Evolutionary conservation across 768 basidiomycete species (phyloP).

Genomic region (Antrodiella citrinella): DNA sequence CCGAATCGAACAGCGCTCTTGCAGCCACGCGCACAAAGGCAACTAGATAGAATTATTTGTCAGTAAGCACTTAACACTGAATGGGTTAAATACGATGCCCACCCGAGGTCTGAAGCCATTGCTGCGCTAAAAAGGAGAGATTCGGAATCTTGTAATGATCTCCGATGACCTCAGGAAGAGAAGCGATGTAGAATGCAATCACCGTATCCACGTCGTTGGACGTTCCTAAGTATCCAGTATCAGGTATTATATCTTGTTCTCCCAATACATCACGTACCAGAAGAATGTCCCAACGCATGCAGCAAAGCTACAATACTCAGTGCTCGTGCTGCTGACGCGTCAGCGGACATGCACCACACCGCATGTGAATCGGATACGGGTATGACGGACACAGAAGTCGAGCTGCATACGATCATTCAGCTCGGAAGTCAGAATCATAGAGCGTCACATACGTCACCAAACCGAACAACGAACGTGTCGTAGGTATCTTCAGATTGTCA

Average conservation of each 20-base stretch:
- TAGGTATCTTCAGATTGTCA: slow-evolving; percentile 33
- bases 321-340: slow-evolving; percentile 62
- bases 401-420: background rate
- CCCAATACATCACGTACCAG: too few species aligned
- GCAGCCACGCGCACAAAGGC: slow-evolving; percentile 75
- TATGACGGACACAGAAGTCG: background rate
- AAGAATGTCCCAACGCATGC: slow-evolving; percentile 63
- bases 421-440: background rate
- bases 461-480: background rate
- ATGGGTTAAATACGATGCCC: slow-evolving; percentile 14
- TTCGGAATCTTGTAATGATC: slow-evolving; percentile 56
- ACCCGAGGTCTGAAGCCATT: slow-evolving; percentile 77
- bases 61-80: slow-evolving; percentile 2
- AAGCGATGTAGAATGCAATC: slow-evolving; percentile 73
- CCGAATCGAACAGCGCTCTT: slow-evolving; percentile 69
- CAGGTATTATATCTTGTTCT: too few species aligned
- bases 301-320: slow-evolving; percentile 61
- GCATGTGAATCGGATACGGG: slow-evolving; percentile 24
- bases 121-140: slow-evolving; percentile 60
- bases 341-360: slow-evolving; percentile 67
- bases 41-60: slow-evolving; percentile 19
- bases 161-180: slow-evolving; percentile 57
- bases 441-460: background rate
- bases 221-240: too few species aligned
- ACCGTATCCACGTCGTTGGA: slow-evolving; percentile 62